Evolutionary conservation across 495 filamentous ascomycete genomes (phyloP).

Genomic region (Podospora bellae-mahoneyi): DNA sequence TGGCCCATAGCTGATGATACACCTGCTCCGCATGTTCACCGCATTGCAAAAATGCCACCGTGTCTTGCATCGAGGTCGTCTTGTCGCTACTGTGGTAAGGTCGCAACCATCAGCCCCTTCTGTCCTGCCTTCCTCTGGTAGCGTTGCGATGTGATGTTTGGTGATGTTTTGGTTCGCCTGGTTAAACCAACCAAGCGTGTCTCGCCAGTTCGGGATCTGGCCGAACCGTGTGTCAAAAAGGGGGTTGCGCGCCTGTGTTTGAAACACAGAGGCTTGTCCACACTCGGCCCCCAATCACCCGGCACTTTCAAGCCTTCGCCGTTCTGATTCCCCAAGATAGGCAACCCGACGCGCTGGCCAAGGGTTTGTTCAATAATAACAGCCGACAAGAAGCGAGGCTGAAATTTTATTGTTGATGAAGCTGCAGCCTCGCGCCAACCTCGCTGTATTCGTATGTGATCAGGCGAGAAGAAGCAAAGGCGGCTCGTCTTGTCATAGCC

Average conservation of each 20-base stretch:
- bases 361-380: background rate
- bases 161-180: background rate
- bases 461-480: background rate
- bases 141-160: background rate
- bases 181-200: slow-evolving; percentile 7
- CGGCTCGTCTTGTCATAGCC: background rate
- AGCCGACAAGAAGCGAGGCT: background rate
- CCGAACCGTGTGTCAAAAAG: slow-evolving; percentile 20
- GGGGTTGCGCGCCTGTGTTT: slow-evolving; percentile 10
- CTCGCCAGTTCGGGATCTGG: slow-evolving; percentile 10
- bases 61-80: background rate
- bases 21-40: background rate
- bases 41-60: background rate
- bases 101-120: background rate
- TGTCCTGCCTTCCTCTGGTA: background rate
- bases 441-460: background rate
- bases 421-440: slow-evolving; percentile 11
- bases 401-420: background rate
- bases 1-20: background rate
- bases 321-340: background rate
- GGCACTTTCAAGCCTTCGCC: background rate
- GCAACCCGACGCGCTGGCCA: background rate
- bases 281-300: slow-evolving; percentile 9
- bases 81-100: background rate
- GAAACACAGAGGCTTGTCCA: slow-evolving; percentile 16